Evolutionary conservation across 805 yeast genomes (phyloP).

Genomic region (Teunomyces atbi): DNA sequence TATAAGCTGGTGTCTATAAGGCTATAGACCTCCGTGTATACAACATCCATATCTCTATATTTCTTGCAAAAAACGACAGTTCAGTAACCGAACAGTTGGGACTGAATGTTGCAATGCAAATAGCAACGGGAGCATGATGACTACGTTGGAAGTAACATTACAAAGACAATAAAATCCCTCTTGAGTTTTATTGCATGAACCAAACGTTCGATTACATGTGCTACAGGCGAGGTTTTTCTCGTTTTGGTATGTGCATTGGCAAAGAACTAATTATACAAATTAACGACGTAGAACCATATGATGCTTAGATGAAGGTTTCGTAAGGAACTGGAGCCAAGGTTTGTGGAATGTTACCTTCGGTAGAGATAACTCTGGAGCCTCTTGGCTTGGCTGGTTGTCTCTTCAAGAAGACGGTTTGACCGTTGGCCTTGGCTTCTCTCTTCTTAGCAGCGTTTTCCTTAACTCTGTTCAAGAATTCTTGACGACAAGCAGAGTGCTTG

Average conservation of each 20-base stretch:
- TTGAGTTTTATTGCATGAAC: slow-evolving; percentile 8
- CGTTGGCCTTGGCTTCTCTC: slow-evolving; percentile 92
- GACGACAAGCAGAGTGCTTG: slow-evolving; percentile 99
- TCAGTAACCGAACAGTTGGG: background rate
- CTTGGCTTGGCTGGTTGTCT: slow-evolving; percentile 99
- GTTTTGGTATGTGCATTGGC: slow-evolving; percentile 4
- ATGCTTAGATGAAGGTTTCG: slow-evolving; percentile 93
- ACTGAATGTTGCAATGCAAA: background rate
- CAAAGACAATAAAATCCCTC: slow-evolving; percentile 1
- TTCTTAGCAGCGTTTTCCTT: slow-evolving; percentile 92
- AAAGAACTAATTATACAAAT: slow-evolving; percentile 5
- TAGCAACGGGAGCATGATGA: slow-evolving; percentile 6
- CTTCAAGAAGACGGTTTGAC: slow-evolving; percentile 88
- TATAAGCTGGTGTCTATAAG: slow-evolving; percentile 1
- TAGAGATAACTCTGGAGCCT: slow-evolving; percentile 79
- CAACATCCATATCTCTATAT: background rate
- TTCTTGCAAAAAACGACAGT: background rate
- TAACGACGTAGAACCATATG: slow-evolving; percentile 4
- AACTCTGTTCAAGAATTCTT: slow-evolving; percentile 98
- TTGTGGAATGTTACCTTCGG: slow-evolving; percentile 85
- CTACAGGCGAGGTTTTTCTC: slow-evolving; percentile 4
- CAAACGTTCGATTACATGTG: slow-evolving; percentile 9
- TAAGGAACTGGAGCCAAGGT: slow-evolving; percentile 98
- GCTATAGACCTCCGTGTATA: background rate
- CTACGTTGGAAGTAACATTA: slow-evolving; percentile 7